Evolutionary conservation across 179 eudicot genomes (phyloP), one percentile per base, ranked within the genome.

Genomic region (Nepenthes alata): DNA sequence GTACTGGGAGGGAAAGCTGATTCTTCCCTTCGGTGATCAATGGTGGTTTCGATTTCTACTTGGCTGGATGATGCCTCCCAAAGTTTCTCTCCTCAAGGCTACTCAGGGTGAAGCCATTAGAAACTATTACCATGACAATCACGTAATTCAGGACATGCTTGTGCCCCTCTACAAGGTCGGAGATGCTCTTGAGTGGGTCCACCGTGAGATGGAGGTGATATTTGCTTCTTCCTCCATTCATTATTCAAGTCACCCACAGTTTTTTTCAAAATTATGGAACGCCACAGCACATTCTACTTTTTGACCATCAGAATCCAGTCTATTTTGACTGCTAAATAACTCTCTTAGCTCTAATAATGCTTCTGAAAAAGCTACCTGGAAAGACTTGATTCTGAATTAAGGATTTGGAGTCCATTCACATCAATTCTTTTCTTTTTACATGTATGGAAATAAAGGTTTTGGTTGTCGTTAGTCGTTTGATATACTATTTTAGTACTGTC

Each of bases 51-150:
- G 98, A 73, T 71, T 75, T 71, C 78, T 83, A 49, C 66, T 93
- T n/a, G 98, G 98, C 0, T 93, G 98, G 98, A 8, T 93, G 79
- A 93, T 93, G 98, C 98, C 98, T 3, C 98, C 98, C 3, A 93
- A 86, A 78, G 93, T 93, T 64, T 89, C 98, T 60, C 88, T 93
- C 61, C 93, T 93, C 0, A 93, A 93, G 81, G 98, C 98, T 56
- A 93, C 98, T 0, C 98, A 93, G 65, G 96, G 96, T 58, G 98
- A 93, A 60, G 90, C 95, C 52, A 85, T 89, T 48, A 78, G 98
- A 64, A 93, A 93, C 79, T 93, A 93, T 68, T 93, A 93, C 76
- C 98, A 89, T 72, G 98, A 93, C 64, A 86, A 86, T 78, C 98
- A 93, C 65, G 96, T 93, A 41, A 86, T 89, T 70, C 95, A 93